Conservation (phyloP, 164 flowering plant species). For the Stephania yunnanensis region DNA sequence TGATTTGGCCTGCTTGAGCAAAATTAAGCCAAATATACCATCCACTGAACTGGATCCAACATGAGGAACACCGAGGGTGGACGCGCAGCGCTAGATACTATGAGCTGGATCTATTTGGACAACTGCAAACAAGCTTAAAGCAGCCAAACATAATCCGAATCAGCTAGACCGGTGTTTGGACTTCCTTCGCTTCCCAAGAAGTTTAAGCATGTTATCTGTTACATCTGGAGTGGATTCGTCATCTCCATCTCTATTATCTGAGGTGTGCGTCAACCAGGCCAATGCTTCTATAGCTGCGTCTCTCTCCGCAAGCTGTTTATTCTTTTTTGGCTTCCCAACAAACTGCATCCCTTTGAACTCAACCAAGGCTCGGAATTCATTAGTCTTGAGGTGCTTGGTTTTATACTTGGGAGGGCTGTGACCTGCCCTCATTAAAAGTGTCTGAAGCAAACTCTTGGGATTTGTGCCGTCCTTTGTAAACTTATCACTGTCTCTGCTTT, state of each 20-base stretch:
- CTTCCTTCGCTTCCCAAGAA: constrained; percentile 61
- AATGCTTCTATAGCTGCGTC: constrained; percentile 96
- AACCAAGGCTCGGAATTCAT: constrained; percentile 84
- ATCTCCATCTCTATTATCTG: constrained; percentile 47
- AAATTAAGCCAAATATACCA: neutral
- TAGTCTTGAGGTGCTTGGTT: constrained; percentile 86
- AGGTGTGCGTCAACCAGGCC: constrained; percentile 94
- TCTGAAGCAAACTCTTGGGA: constrained; percentile 91
- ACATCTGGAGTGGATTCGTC: constrained; percentile 54
- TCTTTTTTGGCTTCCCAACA: constrained; percentile 90
- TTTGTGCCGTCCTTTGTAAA: constrained; percentile 75
- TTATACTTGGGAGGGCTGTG: constrained; percentile 94
- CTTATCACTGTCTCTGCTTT: constrained; percentile 20
- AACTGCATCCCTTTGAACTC: constrained; percentile 99
- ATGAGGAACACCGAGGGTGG: neutral
- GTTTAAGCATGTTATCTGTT: constrained; percentile 89
- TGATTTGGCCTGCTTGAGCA: neutral
- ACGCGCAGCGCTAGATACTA: neutral
- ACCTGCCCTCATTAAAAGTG: constrained; percentile 92
- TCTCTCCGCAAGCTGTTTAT: constrained; percentile 87
- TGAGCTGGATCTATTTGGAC: neutral
- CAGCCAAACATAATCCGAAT: neutral
- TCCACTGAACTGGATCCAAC: neutral
- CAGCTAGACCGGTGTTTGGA: constrained; percentile 37
- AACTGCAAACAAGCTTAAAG: neutral